Conservation (phyloP, 495 filamentous ascomycete genomes). For the Penicillium taxi region DNA sequence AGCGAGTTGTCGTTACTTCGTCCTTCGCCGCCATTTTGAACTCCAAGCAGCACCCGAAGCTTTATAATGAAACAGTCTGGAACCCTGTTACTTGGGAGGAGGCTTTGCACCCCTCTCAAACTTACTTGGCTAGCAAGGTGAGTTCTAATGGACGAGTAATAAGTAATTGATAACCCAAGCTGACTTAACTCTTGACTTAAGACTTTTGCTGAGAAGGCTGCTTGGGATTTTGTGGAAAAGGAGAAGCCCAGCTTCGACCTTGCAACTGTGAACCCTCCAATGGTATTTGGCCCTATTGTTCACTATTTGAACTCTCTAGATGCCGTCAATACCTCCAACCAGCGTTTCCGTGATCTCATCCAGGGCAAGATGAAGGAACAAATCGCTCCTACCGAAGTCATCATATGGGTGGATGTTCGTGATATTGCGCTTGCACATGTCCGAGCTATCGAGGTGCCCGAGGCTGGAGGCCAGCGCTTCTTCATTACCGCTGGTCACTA, state of each 20-base stretch:
- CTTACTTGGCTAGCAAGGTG: constrained; percentile 64
- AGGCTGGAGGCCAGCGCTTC: constrained; percentile 63
- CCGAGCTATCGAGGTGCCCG: constrained; percentile 55
- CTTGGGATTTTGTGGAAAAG: constrained; percentile 74
- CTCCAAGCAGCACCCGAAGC: constrained; percentile 36
- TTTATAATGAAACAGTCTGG: constrained; percentile 71
- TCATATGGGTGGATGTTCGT: constrained; percentile 60
- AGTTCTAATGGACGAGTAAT: no score
- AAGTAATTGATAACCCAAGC: not conserved
- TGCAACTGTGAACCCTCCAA: constrained; percentile 60
- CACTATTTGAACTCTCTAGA: constrained; percentile 59
- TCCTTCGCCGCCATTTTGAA: constrained; percentile 75
- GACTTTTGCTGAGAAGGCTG: constrained; percentile 59
- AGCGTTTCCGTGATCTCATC: constrained; percentile 46
- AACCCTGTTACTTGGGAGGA: constrained; percentile 73
- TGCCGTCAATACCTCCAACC: constrained; percentile 61
- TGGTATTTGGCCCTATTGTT: constrained; percentile 66
- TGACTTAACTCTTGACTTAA: constrained; percentile 8
- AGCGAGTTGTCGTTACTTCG: constrained; percentile 75
- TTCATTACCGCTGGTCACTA: constrained; percentile 58
- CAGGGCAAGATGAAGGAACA: constrained; percentile 59
- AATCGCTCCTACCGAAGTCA: constrained; percentile 47
- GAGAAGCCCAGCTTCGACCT: constrained; percentile 73
- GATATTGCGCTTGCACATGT: constrained; percentile 69
- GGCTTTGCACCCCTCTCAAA: constrained; percentile 47